These are phyloP conservation scores for Candida oleophila DNA, from an alignment of 805 yeast species.

Conservation along the genomic window DNA sequence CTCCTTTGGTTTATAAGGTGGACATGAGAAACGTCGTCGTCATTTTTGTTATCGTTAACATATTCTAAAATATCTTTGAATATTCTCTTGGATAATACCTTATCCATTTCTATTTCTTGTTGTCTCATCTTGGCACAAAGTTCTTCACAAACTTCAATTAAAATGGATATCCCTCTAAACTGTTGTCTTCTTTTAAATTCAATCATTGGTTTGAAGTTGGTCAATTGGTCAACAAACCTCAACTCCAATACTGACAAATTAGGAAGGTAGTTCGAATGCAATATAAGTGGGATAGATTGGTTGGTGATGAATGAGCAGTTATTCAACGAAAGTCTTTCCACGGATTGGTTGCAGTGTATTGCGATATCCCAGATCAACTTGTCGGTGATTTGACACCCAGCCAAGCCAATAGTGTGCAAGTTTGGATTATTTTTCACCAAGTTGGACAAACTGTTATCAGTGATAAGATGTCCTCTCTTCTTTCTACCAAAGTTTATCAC, in stretches of 20 bases:
- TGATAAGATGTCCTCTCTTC: constrained; percentile 59
- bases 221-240: constrained; percentile 56
- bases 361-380: constrained; percentile 80
- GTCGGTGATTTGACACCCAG: constrained; percentile 84
- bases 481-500: constrained; percentile 82
- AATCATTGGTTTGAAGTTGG: constrained; percentile 63
- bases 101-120: constrained; percentile 60
- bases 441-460: constrained; percentile 65
- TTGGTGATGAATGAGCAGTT: constrained; percentile 63
- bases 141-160: constrained; percentile 78
- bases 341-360: constrained; percentile 39
- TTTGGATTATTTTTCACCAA: constrained; percentile 53
- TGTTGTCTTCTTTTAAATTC: constrained; percentile 59
- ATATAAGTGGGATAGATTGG: constrained; percentile 52
- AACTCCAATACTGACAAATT: constrained; percentile 74
- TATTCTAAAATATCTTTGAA: constrained; percentile 64
- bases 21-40: constrained; percentile 32
- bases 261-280: constrained; percentile 49
- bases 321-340: constrained; percentile 73
- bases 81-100: constrained; percentile 53
- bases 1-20: constrained; percentile 4
- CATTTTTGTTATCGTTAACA: constrained; percentile 48
- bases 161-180: constrained; percentile 45
- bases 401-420: constrained; percentile 75
- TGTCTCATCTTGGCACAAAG: constrained; percentile 57